Evolutionary conservation across 208 protist genomes (phyloP).

Genomic region (Kentomonas sorsogonicus): DNA sequence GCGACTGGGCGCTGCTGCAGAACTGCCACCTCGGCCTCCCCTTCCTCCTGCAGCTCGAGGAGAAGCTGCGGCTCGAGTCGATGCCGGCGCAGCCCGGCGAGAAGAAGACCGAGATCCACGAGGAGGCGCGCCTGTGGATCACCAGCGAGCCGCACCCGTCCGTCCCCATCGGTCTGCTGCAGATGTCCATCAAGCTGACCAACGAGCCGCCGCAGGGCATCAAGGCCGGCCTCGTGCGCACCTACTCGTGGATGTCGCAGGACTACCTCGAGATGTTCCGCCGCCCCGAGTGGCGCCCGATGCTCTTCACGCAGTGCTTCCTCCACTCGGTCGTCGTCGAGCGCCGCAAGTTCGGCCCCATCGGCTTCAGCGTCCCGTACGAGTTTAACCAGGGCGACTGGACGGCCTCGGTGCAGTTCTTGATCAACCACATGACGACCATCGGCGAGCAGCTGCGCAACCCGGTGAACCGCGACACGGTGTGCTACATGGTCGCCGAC

Average conservation of each 20-base stretch:
- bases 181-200: conserved; percentile 98
- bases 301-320: conserved; percentile 97
- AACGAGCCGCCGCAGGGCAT: conserved; percentile 97
- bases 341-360: conserved; percentile 97
- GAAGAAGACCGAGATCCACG: conserved; percentile 78
- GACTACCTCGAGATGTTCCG: conserved; percentile 95
- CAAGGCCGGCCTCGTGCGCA: conserved; percentile 94
- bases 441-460: conserved; percentile 93
- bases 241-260: conserved; percentile 95
- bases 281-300: conserved; percentile 93
- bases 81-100: conserved; percentile 63
- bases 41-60: conserved; percentile 90
- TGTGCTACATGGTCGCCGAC: conserved; percentile 98
- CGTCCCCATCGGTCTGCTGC: conserved; percentile 95
- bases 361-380: conserved; percentile 98
- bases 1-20: conserved; percentile 95
- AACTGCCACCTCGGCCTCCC: conserved; percentile 96
- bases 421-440: conserved; percentile 97
- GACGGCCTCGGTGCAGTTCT: conserved; percentile 94
- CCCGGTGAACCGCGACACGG: conserved; percentile 89
- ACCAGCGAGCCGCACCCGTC: conserved; percentile 92
- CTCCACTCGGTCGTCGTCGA: conserved; percentile 97
- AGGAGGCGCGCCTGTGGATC: conserved; percentile 95
- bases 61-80: conserved; percentile 78
- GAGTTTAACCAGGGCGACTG: conserved; percentile 98